phyloP scores from a whole-genome alignment of 2,329 filamentous ascomycete genomes.

The Diplodia seriata region DNA sequence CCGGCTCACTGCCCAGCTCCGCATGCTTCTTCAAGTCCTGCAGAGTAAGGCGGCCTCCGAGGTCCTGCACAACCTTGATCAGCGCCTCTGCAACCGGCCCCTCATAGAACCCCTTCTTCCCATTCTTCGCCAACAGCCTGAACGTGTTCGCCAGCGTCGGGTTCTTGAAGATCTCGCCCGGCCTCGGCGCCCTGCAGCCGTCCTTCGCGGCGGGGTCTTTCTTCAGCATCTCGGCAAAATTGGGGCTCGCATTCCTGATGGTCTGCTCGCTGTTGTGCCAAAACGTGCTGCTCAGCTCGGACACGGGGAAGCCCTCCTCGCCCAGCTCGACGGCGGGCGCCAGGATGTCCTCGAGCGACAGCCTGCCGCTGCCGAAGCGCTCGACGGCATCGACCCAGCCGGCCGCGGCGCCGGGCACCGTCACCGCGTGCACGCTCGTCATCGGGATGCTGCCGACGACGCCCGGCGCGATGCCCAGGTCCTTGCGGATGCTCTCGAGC shows the following conservation, averaged over 20 bases:
- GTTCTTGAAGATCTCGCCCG: conserved; percentile 91
- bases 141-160: conserved; percentile 83
- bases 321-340: conserved; percentile 83
- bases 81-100: conserved; percentile 78
- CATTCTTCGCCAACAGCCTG: conserved; percentile 75
- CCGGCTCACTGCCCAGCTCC: conserved; percentile 74
- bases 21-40: conserved; percentile 83
- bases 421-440: conserved; percentile 79
- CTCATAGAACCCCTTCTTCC: conserved; percentile 90
- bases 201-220: conserved; percentile 70
- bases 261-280: conserved; percentile 72
- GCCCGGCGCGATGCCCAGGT: conserved; percentile 69
- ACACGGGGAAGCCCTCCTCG: conserved; percentile 89
- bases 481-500: conserved; percentile 72
- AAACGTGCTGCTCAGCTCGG: conserved; percentile 73
- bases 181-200: conserved; percentile 74
- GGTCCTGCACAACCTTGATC: conserved; percentile 75
- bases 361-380: conserved; percentile 85
- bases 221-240: conserved; percentile 87
- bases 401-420: conserved; percentile 86
- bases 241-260: conserved; percentile 79
- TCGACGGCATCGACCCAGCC: conserved; percentile 92
- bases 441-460: conserved; percentile 70
- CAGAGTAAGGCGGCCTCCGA: conserved; percentile 78
- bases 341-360: conserved; percentile 78